Base-by-base conservation (phyloP, 2,329 filamentous ascomycete genomes). In the Zopfia rhizophila region DNA sequence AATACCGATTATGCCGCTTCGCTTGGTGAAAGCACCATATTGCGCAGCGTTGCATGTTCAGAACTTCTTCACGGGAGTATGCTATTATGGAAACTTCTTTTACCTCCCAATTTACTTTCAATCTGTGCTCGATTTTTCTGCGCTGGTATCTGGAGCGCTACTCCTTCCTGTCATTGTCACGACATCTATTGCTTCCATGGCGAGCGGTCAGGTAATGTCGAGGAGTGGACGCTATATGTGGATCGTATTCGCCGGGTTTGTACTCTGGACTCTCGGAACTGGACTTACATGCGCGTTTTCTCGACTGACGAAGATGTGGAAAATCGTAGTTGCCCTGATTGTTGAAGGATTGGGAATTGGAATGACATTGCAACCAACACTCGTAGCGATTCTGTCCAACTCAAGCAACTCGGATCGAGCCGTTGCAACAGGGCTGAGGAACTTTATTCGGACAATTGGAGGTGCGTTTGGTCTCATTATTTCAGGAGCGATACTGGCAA, bases 71-170 rank as follows among this genome's bases (percentile, higher is more conserved):
- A 76, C 85, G 11, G 83, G 85, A 3, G 73, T 79, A 13, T 77
- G 78, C 2, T 86, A 84, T 55, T 83, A 84, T 53, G 72, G 77
- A 2, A 79, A 79, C 43, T 68, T 86, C 2, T 86, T 85, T 65
- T 86, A 82, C 55, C 61, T 86, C 7, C 83, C 83, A 0, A 69
- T 85, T 0, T 86, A 84, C 61, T 80, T 82, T 25, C 82, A 86
- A 53, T 85, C 84, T 43, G 81, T 78, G 4, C 73, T 44, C 10
- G 45, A 42, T 3, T 30, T 31, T 21, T 48, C 45, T 10, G 38
- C 53, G 3, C 24, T 55, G 1, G 17, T 45, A 4, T 50, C 51
- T 12, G 54, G 54, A 5, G 54, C 54, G 1, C 28, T 57, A 1
- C 33, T 57, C 2, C 39, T 57, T 1, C 24, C 51, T 2, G 30